Evolutionary conservation across 2,329 filamentous ascomycete species (phyloP).

Genomic region (Alternaria tenuissima): DNA sequence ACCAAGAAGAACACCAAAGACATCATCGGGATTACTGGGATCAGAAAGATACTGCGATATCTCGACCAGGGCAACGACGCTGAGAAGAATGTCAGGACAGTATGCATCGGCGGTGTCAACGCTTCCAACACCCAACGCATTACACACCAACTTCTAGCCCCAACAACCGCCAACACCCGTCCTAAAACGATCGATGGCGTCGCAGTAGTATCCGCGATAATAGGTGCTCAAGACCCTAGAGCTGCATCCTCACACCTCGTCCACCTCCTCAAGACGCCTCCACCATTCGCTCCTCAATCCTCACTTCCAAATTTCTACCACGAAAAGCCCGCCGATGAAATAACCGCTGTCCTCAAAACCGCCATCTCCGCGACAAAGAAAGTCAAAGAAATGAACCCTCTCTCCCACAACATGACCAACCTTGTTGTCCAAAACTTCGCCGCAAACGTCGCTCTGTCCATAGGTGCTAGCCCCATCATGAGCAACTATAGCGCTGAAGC

Average conservation of each 20-base stretch:
- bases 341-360: constrained; percentile 25
- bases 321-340: constrained; percentile 26
- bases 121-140: constrained; percentile 76
- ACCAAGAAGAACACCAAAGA: constrained; percentile 88
- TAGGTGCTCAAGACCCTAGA: constrained; percentile 74
- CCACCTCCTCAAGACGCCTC: constrained; percentile 58
- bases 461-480: constrained; percentile 94
- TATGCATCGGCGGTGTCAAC: constrained; percentile 92
- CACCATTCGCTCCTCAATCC: constrained; percentile 36
- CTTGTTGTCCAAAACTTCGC: constrained; percentile 94
- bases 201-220: constrained; percentile 88
- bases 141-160: constrained; percentile 70
- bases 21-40: constrained; percentile 77
- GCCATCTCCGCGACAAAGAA: constrained; percentile 61
- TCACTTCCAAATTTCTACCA: constrained; percentile 27
- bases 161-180: constrained; percentile 28
- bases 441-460: constrained; percentile 84
- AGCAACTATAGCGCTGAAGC: constrained; percentile 86
- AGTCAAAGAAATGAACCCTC: constrained; percentile 70
- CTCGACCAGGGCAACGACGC: constrained; percentile 58
- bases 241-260: constrained; percentile 68
- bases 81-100: constrained; percentile 58
- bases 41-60: constrained; percentile 69
- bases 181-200: constrained; percentile 77
- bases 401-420: constrained; percentile 98